These are phyloP conservation scores for Solanum virginianum DNA, from an alignment of 257 asterid species.

Conservation along the genomic window DNA sequence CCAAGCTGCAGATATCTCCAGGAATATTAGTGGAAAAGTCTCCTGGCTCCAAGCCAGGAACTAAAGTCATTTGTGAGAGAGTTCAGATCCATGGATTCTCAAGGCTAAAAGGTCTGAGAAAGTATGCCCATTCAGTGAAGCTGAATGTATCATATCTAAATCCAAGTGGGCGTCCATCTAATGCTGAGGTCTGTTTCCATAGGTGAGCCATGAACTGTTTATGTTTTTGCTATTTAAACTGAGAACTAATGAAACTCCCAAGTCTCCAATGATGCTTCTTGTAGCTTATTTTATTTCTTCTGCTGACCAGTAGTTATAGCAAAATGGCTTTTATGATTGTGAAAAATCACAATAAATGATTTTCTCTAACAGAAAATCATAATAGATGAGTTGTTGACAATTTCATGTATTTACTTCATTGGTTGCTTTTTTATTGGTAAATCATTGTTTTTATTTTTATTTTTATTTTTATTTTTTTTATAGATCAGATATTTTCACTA, in stretches of 20 bases:
- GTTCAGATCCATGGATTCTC: constrained; percentile 59
- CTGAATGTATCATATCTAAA: constrained; percentile 40
- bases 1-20: constrained; percentile 44
- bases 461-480: no score
- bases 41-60: constrained; percentile 74
- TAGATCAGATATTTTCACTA: neutral
- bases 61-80: constrained; percentile 62
- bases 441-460: neutral
- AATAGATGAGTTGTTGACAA: neutral
- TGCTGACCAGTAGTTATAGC: neutral
- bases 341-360: neutral
- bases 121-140: constrained; percentile 56
- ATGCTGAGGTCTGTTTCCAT: constrained; percentile 71
- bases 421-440: neutral
- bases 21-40: constrained; percentile 43
- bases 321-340: neutral
- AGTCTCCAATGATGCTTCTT: neutral
- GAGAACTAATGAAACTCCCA: neutral
- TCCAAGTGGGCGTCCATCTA: constrained; percentile 30
- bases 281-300: neutral
- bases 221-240: neutral
- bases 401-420: neutral
- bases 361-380: neutral
- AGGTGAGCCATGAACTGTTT: constrained; percentile 40
- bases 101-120: constrained; percentile 41